Conservation (phyloP, 1,284 basidiomycete species). For the Microbotryum violaceum region DNA sequence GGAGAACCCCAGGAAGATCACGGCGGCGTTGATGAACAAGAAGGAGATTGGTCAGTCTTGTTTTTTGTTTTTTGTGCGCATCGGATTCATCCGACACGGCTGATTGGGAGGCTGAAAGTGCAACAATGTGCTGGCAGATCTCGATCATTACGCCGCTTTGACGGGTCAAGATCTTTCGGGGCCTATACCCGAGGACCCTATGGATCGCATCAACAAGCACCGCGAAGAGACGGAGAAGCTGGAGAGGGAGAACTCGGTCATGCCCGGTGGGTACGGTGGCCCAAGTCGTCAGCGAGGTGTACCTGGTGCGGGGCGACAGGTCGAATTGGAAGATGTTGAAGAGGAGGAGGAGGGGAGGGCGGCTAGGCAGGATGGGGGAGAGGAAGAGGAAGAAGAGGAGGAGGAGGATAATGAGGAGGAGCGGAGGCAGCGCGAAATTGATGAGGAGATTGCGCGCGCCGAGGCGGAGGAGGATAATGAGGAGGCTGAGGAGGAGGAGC, state of each 20-base stretch:
- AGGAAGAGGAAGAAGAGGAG: conserved; percentile 16
- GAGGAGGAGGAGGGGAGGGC: conserved; percentile 2
- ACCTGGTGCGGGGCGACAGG: conserved; percentile 2
- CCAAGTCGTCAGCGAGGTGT: conserved; percentile 1
- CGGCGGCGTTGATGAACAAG: conserved; percentile 32
- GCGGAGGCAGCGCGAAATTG: conserved; percentile 4
- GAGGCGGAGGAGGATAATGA: conserved; percentile 12
- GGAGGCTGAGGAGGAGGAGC: conserved; percentile 6
- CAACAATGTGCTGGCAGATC: conserved; percentile 12
- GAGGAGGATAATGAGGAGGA: conserved; percentile 6
- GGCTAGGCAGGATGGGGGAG: conserved; percentile 1
- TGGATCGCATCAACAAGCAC: conserved; percentile 29
- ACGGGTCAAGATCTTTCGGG: conserved; percentile 30
- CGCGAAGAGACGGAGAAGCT: conserved; percentile 13
- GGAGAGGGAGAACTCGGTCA: background rate
- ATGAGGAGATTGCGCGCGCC: background rate
- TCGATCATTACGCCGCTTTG: conserved; percentile 22
- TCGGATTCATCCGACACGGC: too few species aligned
- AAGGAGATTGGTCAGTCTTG: conserved; percentile 28
- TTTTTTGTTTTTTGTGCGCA: background rate
- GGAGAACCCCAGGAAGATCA: conserved; percentile 51
- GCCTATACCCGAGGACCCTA: conserved; percentile 31
- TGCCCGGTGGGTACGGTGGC: conserved; percentile 1
- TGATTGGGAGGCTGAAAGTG: too few species aligned
- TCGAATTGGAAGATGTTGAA: background rate